phyloP scores from a whole-genome alignment of 441 rosid species.

The Populus hybrid region DNA sequence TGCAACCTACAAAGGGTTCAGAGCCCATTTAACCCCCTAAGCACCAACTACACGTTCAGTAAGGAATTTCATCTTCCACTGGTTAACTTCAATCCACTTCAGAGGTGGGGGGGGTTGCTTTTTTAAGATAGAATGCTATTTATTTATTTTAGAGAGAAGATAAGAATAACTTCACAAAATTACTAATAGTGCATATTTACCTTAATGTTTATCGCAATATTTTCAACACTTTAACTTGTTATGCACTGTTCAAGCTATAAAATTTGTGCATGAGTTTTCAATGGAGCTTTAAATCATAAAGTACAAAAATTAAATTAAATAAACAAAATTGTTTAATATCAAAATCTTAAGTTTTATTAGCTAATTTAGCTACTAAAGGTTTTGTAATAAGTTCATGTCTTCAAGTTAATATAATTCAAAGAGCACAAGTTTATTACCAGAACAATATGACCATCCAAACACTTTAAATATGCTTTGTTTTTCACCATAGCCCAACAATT shows the following conservation, averaged over 20 bases:
- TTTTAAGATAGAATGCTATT: not conserved
- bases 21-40: not conserved
- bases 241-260: not conserved
- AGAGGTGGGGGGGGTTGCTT: not conserved
- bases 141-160: not conserved
- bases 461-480: not conserved
- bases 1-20: not conserved
- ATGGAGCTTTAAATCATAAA: not conserved
- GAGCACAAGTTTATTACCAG: not conserved
- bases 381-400: not conserved
- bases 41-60: not conserved
- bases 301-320: not conserved
- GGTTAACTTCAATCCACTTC: too few relatives aligned
- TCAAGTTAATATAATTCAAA: not conserved
- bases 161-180: not conserved
- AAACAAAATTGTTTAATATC: not conserved
- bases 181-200: not conserved
- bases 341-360: not conserved
- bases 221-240: not conserved
- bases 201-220: not conserved
- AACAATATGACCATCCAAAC: not conserved
- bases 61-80: too few relatives aligned
- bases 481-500: not conserved
- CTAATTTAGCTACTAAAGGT: not conserved
- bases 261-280: not conserved